Evolutionary conservation across 441 rosid species (phyloP), one percentile per base, ranked within the genome.

Genomic region (Flueggea neowawraea): DNA sequence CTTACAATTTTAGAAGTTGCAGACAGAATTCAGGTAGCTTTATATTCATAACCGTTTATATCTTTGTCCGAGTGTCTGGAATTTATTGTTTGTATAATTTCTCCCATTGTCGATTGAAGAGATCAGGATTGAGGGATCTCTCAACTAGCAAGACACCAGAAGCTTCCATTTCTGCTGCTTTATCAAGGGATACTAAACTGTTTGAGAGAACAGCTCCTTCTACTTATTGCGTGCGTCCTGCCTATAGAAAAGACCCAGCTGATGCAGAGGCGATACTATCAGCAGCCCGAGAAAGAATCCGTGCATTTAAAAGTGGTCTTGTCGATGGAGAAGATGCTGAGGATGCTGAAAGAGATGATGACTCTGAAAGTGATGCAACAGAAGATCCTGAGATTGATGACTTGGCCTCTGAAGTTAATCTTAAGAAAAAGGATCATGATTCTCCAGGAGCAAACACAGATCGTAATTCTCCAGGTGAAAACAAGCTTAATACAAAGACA

Each of bases 131-230:
- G 45, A 86, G 99, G 58, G 98, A 96, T 80, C 82, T 96, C 60
- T 83, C 96, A 65, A 87, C 98, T 12, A 96, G 99, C 86, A 96
- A 85, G 86, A 96, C 98, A 17, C 99, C 99, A 6, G 99, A 96
- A 80, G 99, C 99, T 54, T 96, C 99, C 6, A 90, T 96, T 67
- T 90, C 99, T 64, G 99, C 92, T 79, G 99, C 99, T 53, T 73
- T 96, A 82, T 90, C 98, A 31, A 90, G 99, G 79, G 99, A 96
- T 75, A 82, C 89, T 68, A 96, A 96, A 76, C 99, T 96, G 74
- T 96, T 96, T 49, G 99, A 96, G 85, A 89, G 99, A 81, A 89
- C 90, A 60, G 99, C 99, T 71, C 99, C 99, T 60, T 96, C 99
- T 43, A 96, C 99, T 15, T 96, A 96, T 69, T 90, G 98, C 82